Conservation (phyloP, 164 flowering plant genomes). For the Dillenia turbinata region DNA sequence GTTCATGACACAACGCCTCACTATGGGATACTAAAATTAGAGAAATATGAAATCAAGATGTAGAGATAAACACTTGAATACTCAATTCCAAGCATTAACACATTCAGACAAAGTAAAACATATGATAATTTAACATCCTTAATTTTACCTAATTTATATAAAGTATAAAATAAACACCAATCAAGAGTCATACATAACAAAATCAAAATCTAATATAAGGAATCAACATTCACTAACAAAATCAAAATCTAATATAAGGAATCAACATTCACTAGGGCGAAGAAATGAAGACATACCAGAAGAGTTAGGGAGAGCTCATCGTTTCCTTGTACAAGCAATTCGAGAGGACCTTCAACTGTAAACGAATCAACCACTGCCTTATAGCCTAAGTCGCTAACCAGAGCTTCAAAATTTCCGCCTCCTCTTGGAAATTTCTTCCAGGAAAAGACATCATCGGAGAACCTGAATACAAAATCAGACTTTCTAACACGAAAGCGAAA, state of each 20-base stretch:
- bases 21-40: too few species aligned
- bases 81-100: neutral
- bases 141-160: neutral
- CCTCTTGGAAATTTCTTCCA: slow-evolving; percentile 38
- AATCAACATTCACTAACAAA: neutral
- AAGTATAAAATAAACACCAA: neutral
- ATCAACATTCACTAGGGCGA: neutral
- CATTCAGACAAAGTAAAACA: neutral
- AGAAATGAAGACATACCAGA: slow-evolving; percentile 43
- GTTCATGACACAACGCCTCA: too few species aligned
- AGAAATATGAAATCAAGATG: too few species aligned
- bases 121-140: neutral
- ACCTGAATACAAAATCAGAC: slow-evolving; percentile 26
- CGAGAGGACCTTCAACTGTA: slow-evolving; percentile 63
- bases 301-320: slow-evolving; percentile 38
- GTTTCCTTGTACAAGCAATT: slow-evolving; percentile 32
- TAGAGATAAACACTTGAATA: too few species aligned
- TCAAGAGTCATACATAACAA: neutral
- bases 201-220: too few species aligned
- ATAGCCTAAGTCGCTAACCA: slow-evolving; percentile 21
- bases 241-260: neutral
- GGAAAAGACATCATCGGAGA: slow-evolving; percentile 35
- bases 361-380: slow-evolving; percentile 33
- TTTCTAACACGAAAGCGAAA: slow-evolving; percentile 40
- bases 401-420: slow-evolving; percentile 22